These are phyloP conservation scores for Knoxdaviesia capensis DNA, from an alignment of 2,329 filamentous ascomycete species.

Conservation along the genomic window DNA sequence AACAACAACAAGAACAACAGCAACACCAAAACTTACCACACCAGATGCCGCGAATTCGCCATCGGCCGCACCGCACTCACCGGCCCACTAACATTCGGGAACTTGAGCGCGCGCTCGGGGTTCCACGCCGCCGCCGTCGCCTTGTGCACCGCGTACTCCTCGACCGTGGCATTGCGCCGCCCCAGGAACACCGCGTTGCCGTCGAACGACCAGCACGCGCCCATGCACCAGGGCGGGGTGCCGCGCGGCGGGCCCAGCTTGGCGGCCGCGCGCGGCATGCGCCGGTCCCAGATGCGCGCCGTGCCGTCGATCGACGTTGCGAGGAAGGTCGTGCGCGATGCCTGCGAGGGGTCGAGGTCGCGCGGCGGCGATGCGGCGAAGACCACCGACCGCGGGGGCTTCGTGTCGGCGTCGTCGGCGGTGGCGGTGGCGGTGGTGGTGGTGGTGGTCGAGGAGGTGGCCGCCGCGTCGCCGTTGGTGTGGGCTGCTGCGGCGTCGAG, in stretches of 20 bases:
- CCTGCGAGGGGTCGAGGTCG: conserved; percentile 32
- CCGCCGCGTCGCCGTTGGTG: neutral
- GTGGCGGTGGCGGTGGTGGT: conserved; percentile 2
- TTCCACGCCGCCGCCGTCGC: conserved; percentile 38
- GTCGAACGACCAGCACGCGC: conserved; percentile 86
- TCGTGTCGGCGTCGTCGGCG: neutral
- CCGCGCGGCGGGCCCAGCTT: conserved; percentile 53
- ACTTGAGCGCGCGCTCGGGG: conserved; percentile 63
- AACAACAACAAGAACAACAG: neutral
- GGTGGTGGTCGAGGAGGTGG: conserved; percentile 1
- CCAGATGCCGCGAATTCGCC: conserved; percentile 78
- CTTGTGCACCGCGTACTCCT: conserved; percentile 81
- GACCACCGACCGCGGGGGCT: conserved; percentile 1
- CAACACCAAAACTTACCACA: conserved; percentile 33
- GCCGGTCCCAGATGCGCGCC: conserved; percentile 81
- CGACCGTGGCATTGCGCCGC: conserved; percentile 75
- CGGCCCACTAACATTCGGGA: conserved; percentile 73
- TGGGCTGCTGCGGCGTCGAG: neutral
- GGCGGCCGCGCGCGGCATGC: conserved; percentile 57
- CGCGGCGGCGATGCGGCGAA: conserved; percentile 11
- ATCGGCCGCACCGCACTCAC: conserved; percentile 79
- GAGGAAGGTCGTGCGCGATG: conserved; percentile 64
- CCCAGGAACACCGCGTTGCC: conserved; percentile 92
- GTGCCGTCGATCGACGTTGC: conserved; percentile 75
- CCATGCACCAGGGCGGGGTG: conserved; percentile 93